Evolutionary conservation across 129 eudicot genomes (phyloP).

Genomic region (Tagetes erecta): DNA sequence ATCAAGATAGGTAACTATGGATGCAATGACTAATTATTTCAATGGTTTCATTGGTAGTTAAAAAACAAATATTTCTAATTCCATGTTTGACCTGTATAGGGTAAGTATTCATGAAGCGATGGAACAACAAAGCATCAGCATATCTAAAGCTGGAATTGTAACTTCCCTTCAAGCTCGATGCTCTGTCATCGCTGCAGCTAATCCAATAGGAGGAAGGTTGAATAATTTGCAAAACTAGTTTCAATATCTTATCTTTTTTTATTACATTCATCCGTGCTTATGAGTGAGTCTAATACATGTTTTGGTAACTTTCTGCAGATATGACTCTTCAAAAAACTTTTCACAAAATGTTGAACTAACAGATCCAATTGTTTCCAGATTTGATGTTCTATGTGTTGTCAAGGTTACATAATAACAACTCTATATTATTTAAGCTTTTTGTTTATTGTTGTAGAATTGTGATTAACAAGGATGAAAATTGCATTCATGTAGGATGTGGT

Average conservation of each 20-base stretch:
- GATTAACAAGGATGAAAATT: constrained; percentile 6
- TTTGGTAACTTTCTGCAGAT: constrained; percentile 47
- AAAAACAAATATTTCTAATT: too few relatives aligned
- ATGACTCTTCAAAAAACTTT: constrained; percentile 91
- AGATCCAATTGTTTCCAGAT: constrained; percentile 95
- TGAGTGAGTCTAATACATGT: constrained; percentile 4
- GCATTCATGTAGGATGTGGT: constrained; percentile 72
- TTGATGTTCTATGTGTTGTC: constrained; percentile 91
- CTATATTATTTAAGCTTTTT: constrained; percentile 13
- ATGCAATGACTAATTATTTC: neutral
- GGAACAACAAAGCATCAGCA: constrained; percentile 99
- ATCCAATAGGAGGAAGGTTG: constrained; percentile 98
- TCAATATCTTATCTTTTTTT: neutral
- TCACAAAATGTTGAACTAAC: constrained; percentile 93
- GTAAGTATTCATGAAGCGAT: constrained; percentile 99
- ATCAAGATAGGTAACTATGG: constrained; percentile 76
- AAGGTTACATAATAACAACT: constrained; percentile 40
- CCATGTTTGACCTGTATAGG: constrained; percentile 35
- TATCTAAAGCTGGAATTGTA: constrained; percentile 97
- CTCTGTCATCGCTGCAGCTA: constrained; percentile 99
- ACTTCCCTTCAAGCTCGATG: constrained; percentile 99
- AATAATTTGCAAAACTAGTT: neutral
- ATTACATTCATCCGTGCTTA: neutral
- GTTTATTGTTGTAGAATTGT: neutral
- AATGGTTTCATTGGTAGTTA: neutral